Base-by-base conservation (phyloP, 2,329 filamentous ascomycete species). In the Sordariomycetes sp. region DNA sequence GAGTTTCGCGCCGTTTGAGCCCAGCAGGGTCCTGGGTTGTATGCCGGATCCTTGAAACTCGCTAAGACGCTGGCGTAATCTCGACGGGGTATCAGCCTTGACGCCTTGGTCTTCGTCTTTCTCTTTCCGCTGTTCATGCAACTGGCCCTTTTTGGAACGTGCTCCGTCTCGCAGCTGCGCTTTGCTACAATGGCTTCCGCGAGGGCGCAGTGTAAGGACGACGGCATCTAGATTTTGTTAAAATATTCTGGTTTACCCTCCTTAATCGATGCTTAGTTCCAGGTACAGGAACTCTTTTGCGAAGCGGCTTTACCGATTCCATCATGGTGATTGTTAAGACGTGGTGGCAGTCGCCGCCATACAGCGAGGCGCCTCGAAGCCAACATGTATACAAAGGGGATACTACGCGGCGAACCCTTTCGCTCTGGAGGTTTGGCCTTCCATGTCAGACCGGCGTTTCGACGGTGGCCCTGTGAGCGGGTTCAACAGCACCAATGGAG, bases 31-130 rank as follows among this genome's bases (percentile, higher is more conserved):
- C 45, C 54, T 57, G 63, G 65, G 58, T 65, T 64, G n/a, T n/a
- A n/a, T n/a, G n/a, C 60, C 64, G 65, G 57, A 62, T 68, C 73
- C 74, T 75, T 78, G 74, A 80, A 80, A 80, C 77, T 72, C 73
- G 72, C 74, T 75, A 76, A 71, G 63, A 65, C 63, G 67, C 67
- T 70, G 70, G 69, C 64, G 68, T 69, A 75, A 76, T 74, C 73
- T 78, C 74, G 73, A 67, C 65, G 68, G 61, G 64, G 73, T 75
- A 67, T 75, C 75, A 76, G 70, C 66, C 67, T 71, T 36, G 35
- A 50, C 34, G 54, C 34, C 42, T 48, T 56, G 39, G 15, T 36
- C 24, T 10, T 57, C 34, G 15, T 20, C 54, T 28, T 22, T 36
- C 10, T 34, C 54, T 15, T 20, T 42, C 15, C 39, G 39, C 25